Conservation (phyloP, 2,329 filamentous ascomycete genomes). For the Uncinocarpus reesii region DNA sequence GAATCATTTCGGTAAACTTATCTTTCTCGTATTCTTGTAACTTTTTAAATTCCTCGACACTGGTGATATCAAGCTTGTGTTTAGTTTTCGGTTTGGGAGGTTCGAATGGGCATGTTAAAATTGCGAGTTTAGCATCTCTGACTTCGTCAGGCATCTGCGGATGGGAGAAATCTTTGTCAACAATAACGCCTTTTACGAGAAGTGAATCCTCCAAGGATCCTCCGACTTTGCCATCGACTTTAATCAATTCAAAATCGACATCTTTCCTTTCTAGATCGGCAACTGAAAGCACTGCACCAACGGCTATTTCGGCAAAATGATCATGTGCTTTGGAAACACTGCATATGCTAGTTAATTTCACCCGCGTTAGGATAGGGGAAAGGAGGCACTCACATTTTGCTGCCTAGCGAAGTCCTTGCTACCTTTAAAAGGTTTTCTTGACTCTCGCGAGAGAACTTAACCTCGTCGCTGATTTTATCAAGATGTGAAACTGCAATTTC, state of each 20-base stretch:
- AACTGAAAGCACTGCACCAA: constrained; percentile 92
- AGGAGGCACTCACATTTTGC: constrained; percentile 60
- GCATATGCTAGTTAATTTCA: constrained; percentile 11
- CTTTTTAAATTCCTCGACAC: constrained; percentile 96
- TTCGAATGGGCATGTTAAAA: constrained; percentile 95
- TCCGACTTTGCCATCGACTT: constrained; percentile 97
- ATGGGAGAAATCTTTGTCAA: constrained; percentile 99
- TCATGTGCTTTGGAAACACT: constrained; percentile 93
- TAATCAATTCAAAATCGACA: constrained; percentile 97
- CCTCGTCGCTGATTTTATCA: constrained; percentile 83
- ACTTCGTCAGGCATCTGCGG: constrained; percentile 98
- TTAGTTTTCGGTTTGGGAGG: constrained; percentile 99
- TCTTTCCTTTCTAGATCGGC: constrained; percentile 93
- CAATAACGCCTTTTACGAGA: constrained; percentile 92
- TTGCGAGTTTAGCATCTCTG: constrained; percentile 89
- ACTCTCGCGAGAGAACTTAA: constrained; percentile 70
- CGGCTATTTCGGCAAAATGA: constrained; percentile 93
- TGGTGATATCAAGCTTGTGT: constrained; percentile 96
- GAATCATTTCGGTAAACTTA: constrained; percentile 98
- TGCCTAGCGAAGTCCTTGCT: constrained; percentile 87
- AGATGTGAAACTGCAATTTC: constrained; percentile 90
- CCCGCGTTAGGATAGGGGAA: not conserved
- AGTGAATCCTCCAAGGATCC: constrained; percentile 86
- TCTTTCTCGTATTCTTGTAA: constrained; percentile 89
- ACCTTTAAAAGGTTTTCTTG: constrained; percentile 86